These are phyloP conservation scores for Hysterium pulicare DNA, from an alignment of 2,329 filamentous ascomycete genomes.

Conservation along the genomic window DNA sequence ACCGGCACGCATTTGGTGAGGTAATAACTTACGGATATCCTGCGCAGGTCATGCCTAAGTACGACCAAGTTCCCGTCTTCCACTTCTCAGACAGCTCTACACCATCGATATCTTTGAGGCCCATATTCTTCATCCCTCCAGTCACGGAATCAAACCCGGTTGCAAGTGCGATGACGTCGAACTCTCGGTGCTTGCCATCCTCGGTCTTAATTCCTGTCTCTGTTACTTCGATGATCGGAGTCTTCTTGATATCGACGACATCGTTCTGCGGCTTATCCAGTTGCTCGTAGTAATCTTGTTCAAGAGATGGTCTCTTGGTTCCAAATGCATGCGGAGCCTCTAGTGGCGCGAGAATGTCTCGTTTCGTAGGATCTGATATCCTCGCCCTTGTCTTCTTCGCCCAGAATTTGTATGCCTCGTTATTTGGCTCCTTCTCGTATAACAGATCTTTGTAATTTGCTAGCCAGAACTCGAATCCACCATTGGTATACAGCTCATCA, in stretches of 20 bases:
- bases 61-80: slow-evolving; percentile 41
- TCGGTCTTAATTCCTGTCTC: slow-evolving; percentile 39
- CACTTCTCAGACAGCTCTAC: slow-evolving; percentile 38
- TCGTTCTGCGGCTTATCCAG: slow-evolving; percentile 42
- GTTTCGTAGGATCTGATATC: slow-evolving; percentile 43
- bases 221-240: slow-evolving; percentile 38
- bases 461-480: slow-evolving; percentile 43
- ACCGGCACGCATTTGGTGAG: background rate
- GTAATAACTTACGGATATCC: slow-evolving; percentile 31
- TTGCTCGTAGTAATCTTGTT: slow-evolving; percentile 48
- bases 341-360: slow-evolving; percentile 45
- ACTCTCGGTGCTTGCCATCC: slow-evolving; percentile 40
- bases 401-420: slow-evolving; percentile 48
- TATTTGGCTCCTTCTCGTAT: slow-evolving; percentile 41
- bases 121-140: slow-evolving; percentile 41
- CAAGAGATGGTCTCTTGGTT: slow-evolving; percentile 46
- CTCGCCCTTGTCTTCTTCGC: slow-evolving; percentile 42
- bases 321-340: slow-evolving; percentile 46
- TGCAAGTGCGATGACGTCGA: slow-evolving; percentile 45
- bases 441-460: slow-evolving; percentile 42
- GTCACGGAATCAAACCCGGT: slow-evolving; percentile 48
- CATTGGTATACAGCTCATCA: slow-evolving; percentile 39
- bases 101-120: slow-evolving; percentile 35
- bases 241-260: slow-evolving; percentile 43
- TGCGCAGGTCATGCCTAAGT: slow-evolving; percentile 41